Conservation (phyloP, 2,329 filamentous ascomycete genomes). For the Fusarium dlaminii region DNA sequence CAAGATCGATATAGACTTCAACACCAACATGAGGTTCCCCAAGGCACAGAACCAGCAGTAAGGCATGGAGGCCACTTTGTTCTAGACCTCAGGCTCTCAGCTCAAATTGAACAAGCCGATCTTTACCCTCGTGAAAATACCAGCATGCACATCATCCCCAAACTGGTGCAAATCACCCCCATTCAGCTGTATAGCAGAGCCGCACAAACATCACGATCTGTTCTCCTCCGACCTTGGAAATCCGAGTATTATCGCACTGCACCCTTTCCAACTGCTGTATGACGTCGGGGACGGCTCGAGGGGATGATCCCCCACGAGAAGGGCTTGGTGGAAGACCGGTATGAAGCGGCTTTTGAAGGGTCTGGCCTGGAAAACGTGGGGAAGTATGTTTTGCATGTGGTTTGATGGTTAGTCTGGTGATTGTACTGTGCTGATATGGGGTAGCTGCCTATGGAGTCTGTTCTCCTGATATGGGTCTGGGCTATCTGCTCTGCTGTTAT, state of each 20-base stretch:
- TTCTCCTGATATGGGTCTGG: not conserved
- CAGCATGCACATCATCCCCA: constrained; percentile 8
- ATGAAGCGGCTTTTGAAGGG: constrained; percentile 15
- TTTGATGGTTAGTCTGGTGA: constrained; percentile 1
- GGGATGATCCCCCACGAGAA: constrained; percentile 26
- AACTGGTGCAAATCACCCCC: not conserved
- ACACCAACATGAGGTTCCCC: not conserved
- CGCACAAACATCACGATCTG: not conserved
- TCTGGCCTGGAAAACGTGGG: constrained; percentile 7
- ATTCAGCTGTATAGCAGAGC: constrained; percentile 1
- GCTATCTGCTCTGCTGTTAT: not conserved
- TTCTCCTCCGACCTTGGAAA: not conserved
- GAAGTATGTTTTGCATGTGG: constrained; percentile 26
- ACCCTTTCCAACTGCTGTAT: not conserved
- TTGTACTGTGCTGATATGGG: constrained; percentile 5
- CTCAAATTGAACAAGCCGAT: not conserved
- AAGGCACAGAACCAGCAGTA: not conserved
- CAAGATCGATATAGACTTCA: not conserved
- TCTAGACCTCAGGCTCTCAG: not conserved
- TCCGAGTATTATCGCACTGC: not conserved
- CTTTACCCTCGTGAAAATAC: not conserved
- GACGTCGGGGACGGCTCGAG: constrained; percentile 1
- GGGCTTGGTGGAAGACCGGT: constrained; percentile 5
- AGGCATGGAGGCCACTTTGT: not conserved
- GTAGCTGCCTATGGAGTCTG: not conserved